These are phyloP conservation scores for Apiospora kogelbergensis DNA, from an alignment of 2,329 filamentous ascomycete species.

Conservation along the genomic window DNA sequence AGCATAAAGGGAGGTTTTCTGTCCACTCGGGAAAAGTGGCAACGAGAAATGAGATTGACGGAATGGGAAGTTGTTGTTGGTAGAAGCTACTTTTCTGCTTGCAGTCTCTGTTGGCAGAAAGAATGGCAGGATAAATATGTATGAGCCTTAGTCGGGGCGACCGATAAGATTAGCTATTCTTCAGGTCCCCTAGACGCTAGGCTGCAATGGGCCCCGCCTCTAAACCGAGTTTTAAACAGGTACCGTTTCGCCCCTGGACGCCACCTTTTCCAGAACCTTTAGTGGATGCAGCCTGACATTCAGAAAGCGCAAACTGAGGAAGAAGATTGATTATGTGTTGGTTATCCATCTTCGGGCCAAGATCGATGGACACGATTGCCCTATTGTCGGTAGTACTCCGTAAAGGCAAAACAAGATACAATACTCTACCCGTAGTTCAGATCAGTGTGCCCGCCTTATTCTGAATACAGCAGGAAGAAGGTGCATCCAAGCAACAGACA, in stretches of 20 bases:
- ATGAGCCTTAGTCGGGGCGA: background rate
- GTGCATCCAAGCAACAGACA: background rate
- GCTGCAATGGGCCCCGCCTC: background rate
- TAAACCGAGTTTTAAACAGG: background rate
- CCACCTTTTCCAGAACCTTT: background rate
- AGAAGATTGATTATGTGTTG: too few relatives aligned
- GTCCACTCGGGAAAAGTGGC: background rate
- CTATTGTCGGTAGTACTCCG: background rate
- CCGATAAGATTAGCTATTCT: constrained; percentile 9
- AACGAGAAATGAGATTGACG: background rate
- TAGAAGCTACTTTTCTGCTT: background rate
- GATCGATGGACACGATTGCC: background rate
- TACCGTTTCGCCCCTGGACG: background rate
- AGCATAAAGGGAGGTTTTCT: background rate
- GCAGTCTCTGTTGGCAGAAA: constrained; percentile 1
- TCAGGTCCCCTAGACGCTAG: background rate
- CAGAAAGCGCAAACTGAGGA: background rate
- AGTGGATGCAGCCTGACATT: background rate
- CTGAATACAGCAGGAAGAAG: background rate
- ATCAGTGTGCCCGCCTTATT: too few relatives aligned
- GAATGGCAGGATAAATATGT: constrained; percentile 7
- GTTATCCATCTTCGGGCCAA: background rate
- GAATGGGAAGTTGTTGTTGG: too few relatives aligned
- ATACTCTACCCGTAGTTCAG: background rate
- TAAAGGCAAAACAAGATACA: background rate